Conservation (phyloP, 2,329 filamentous ascomycete genomes). For the Huntiella bhutanensis region DNA sequence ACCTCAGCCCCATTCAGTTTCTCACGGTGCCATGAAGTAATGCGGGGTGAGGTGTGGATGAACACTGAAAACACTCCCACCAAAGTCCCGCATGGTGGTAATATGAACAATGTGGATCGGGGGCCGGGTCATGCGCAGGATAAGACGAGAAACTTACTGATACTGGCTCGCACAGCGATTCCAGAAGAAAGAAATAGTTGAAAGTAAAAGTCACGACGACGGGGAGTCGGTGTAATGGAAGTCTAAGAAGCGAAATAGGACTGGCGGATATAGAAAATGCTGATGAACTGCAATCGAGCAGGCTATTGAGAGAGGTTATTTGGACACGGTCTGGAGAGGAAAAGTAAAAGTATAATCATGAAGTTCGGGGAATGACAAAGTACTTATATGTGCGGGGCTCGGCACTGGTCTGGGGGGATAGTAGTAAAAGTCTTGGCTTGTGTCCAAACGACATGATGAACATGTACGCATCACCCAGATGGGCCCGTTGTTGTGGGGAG, state of each 20-base stretch:
- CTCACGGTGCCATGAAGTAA: no score
- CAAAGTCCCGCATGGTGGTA: no score
- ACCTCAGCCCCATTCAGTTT: no score
- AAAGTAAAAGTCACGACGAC: background rate
- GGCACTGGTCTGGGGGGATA: background rate
- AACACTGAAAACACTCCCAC: no score
- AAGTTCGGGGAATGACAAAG: background rate
- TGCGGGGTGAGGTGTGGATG: no score
- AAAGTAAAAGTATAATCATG: background rate
- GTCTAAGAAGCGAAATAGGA: background rate
- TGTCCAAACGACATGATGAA: no score
- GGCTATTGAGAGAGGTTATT: conserved; percentile 1
- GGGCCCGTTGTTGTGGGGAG: no score
- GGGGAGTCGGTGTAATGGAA: no score
- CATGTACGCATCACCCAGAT: no score
- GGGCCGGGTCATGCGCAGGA: background rate
- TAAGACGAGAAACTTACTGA: conserved; percentile 1
- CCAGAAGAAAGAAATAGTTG: background rate
- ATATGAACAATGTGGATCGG: no score
- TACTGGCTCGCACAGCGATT: conserved; percentile 2
- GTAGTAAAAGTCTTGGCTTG: background rate
- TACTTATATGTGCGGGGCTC: background rate
- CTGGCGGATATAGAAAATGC: background rate
- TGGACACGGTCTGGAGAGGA: conserved; percentile 4
- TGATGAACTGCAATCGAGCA: conserved; percentile 1